Conservation (phyloP, 2,329 filamentous ascomycete genomes). For the Metarhizium anisopliae region DNA sequence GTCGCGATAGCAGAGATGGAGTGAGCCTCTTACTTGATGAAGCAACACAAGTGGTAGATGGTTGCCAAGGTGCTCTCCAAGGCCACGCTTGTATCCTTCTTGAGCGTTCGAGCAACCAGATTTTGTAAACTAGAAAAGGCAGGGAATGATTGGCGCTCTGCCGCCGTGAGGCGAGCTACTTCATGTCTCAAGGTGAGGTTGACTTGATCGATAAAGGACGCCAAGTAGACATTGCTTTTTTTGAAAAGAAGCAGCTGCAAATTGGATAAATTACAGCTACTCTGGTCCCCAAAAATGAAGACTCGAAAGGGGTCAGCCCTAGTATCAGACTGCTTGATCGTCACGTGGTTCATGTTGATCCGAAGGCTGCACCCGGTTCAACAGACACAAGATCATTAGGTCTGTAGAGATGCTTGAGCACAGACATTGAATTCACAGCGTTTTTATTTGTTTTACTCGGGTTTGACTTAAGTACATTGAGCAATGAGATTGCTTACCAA, state of each 20-base stretch:
- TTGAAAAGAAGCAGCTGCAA: neutral
- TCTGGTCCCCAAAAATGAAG: neutral
- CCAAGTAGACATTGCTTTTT: constrained; percentile 2
- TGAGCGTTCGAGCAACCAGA: constrained; percentile 3
- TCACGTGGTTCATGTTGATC: neutral
- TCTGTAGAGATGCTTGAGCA: neutral
- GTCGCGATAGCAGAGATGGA: neutral
- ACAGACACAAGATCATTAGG: neutral
- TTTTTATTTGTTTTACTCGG: neutral
- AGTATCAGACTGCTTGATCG: neutral
- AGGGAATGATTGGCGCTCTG: constrained; percentile 3
- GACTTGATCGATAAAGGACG: constrained; percentile 3
- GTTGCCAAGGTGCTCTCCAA: constrained; percentile 5
- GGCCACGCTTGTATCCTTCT: constrained; percentile 1
- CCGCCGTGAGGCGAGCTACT: neutral
- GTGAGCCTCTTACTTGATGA: neutral
- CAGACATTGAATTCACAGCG: neutral
- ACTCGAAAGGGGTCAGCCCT: neutral
- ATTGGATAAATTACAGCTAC: neutral
- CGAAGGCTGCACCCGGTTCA: neutral
- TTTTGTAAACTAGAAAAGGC: constrained; percentile 5
- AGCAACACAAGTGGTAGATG: constrained; percentile 4
- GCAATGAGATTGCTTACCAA: neutral
- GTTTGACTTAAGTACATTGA: neutral
- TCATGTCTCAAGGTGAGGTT: constrained; percentile 3